A percentile compares a stretch with the other conserved stretches of the same genome.
Conservation (phyloP, 257 asterid species). For the Thymus mandschuricus region DNA sequence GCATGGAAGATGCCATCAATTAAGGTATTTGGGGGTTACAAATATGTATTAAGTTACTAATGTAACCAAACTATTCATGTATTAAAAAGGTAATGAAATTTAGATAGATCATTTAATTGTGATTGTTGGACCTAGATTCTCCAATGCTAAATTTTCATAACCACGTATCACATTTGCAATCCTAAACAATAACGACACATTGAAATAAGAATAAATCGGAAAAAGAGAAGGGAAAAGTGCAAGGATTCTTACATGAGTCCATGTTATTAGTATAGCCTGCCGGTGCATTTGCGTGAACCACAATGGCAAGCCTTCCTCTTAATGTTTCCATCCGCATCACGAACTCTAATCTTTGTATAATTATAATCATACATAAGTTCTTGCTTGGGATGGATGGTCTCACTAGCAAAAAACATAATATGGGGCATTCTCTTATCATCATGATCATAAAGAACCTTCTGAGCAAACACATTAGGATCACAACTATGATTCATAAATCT, state of each 20-base stretch:
- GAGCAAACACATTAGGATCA: slow-evolving; percentile 73
- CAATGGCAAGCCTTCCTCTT: slow-evolving; percentile 62
- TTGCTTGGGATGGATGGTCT: slow-evolving; percentile 53
- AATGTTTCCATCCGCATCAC: slow-evolving; percentile 65
- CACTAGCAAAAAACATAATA: slow-evolving; percentile 68
- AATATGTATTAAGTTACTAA: too few species aligned
- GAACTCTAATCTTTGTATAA: slow-evolving; percentile 36
- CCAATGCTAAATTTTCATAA: too few species aligned
- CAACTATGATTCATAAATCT: slow-evolving; percentile 88
- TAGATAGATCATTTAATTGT: too few species aligned
- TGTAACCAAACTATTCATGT: too few species aligned
- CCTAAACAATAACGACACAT: too few species aligned
- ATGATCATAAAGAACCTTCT: slow-evolving; percentile 69
- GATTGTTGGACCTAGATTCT: too few species aligned
- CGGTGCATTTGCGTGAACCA: slow-evolving; percentile 40
- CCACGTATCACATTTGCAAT: too few species aligned
- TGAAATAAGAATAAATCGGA: background rate
- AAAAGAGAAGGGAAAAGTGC: too few species aligned
- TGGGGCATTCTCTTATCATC: slow-evolving; percentile 72
- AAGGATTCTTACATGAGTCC: background rate
- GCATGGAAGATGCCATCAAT: too few species aligned
- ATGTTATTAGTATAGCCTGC: slow-evolving; percentile 38
- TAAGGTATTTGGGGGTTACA: too few species aligned
- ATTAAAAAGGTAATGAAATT: too few species aligned
- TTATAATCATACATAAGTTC: slow-evolving; percentile 75